Base-by-base conservation (phyloP, 345 rosid genomes). In the Clarkia xantiana region DNA sequence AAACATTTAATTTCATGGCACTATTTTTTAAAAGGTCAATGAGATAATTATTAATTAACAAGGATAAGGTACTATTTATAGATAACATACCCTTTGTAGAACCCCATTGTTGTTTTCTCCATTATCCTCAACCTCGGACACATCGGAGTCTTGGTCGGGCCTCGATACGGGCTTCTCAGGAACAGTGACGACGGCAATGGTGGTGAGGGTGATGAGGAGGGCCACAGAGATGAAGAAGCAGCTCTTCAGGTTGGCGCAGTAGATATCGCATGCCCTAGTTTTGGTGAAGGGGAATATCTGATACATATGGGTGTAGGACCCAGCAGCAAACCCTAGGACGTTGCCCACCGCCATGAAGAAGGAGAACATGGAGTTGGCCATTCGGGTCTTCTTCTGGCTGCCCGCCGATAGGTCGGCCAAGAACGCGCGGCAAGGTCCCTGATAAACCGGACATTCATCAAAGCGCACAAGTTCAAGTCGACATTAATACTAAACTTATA, bases 281-380 rank as follows among this genome's bases (percentile, higher is more conserved):
- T 29, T 40, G 11, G 79, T 63, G 72, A 74, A 74, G 10, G 79
- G 72, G 25, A 67, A 58, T 7, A 67, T 1, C 16, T 17, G 58
- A 41, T 70, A 52, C 6, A 74, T 38, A 52, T 45, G 53, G 19
- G 55, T 58, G 49, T 63, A 56, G 8, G 70, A 54, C 0, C 79
- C 79, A 14, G 72, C 72, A 15, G 75, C 72, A 44, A 18, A 74
- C 14, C 79, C 79, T 13, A 62, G 55, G 17, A 74, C 70, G 42
- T 74, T 74, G 1, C 76, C 79, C 12, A 74, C 59, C n/a, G 79
- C 79, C 76, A 74, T 74, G 62, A 74, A 74, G 59, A 74, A 74
- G 36, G 76, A 61, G 62, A 15, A 74, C 44, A 59, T 51, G 1
- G 68, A 59, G 43, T 74, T 74, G 14, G 76, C 73, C 0, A 36